Base-by-base conservation (phyloP, 2,329 filamentous ascomycete genomes). In the Plenodomus tracheiphilus region DNA sequence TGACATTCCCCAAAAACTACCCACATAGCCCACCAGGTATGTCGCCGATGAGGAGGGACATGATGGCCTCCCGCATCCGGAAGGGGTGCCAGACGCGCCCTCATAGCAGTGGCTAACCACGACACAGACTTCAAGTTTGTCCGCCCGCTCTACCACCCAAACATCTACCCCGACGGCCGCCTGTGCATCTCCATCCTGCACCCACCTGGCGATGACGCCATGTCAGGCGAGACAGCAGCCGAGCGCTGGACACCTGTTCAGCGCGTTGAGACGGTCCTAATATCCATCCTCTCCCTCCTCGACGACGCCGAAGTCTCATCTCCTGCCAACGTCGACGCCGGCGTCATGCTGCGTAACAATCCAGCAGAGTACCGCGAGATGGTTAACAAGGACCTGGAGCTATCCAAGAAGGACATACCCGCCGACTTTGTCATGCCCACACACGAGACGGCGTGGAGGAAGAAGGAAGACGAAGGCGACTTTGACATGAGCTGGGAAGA, bases 151-250 rank as follows among this genome's bases (percentile, higher is more conserved):
- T 91, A 85, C 75, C 93, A 99, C 72, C 93, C 93, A 2, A 99
- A 99, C 72, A 86, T 99, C 66, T 97, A 97, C 76, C 76, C 85
- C 5, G 89, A 97, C 71, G 93, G 93, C 63, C 87, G 87, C 59
- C 82, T 97, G 38, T 97, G 94, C 78, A 97, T 99, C 70, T 97
- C 92, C 39, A 99, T 99, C 65, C 85, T 99, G 10, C 93, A 99
- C 74, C 83, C 85, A 16, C 91, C 94, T 0, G 94, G 94, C 58
- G 91, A 97, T 53, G 93, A 97, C 68, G 84, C 88, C 61, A 93
- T 92, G 79, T 96, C 92, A 0, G 94, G 94, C 53, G 93, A 97
- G 74, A 76, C 83, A 34, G 93, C 94, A 6, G 88, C 87, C 49
- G 94, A 97, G 75, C 88, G 93, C 49, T 99, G 93, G 93, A 91